Percentiles rank a stretch among this genome's conserved stretches.
Evolutionary conservation across 2,329 filamentous ascomycete genomes (phyloP).

Genomic region (Pyrenophora tritici-repentis): DNA sequence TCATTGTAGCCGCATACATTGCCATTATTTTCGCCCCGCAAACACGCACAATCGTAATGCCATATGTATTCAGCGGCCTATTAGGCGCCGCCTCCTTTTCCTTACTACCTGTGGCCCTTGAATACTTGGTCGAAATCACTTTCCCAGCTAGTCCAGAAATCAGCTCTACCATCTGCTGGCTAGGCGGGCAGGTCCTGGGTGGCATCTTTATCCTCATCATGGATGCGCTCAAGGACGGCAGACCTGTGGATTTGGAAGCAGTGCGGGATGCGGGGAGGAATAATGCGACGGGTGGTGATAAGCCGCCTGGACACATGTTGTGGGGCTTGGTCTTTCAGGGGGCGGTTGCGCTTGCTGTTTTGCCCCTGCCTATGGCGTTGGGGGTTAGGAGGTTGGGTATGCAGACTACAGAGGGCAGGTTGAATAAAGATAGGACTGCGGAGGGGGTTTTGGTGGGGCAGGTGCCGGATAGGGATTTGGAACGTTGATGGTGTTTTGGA

Average conservation of each 20-base stretch:
- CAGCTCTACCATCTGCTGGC: slow-evolving; percentile 82
- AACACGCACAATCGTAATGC: slow-evolving; percentile 65
- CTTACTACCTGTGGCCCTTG: slow-evolving; percentile 81
- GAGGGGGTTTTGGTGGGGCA: slow-evolving; percentile 19
- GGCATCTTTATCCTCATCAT: slow-evolving; percentile 83
- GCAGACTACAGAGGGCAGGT: slow-evolving; percentile 34
- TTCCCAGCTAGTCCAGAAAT: slow-evolving; percentile 87
- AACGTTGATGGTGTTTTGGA: slow-evolving; percentile 14
- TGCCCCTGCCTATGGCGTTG: slow-evolving; percentile 70
- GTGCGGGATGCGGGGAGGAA: slow-evolving; percentile 34
- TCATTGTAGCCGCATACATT: slow-evolving; percentile 76
- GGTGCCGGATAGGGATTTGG: slow-evolving; percentile 15
- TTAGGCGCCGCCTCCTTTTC: slow-evolving; percentile 81
- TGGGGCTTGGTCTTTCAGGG: slow-evolving; percentile 78
- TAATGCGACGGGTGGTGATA: slow-evolving; percentile 23
- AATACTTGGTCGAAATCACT: slow-evolving; percentile 84
- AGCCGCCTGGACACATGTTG: slow-evolving; percentile 73
- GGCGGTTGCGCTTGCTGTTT: slow-evolving; percentile 66
- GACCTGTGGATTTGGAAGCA: slow-evolving; percentile 32
- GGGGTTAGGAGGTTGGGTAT: slow-evolving; percentile 68
- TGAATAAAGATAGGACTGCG: slow-evolving; percentile 41
- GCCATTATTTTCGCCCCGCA: slow-evolving; percentile 79
- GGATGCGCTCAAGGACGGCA: slow-evolving; percentile 67
- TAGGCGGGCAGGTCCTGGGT: slow-evolving; percentile 82
- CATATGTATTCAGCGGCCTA: slow-evolving; percentile 75